These are phyloP conservation scores for Stachybotrys chartarum DNA, from an alignment of 2,329 filamentous ascomycete genomes.

Conservation along the genomic window DNA sequence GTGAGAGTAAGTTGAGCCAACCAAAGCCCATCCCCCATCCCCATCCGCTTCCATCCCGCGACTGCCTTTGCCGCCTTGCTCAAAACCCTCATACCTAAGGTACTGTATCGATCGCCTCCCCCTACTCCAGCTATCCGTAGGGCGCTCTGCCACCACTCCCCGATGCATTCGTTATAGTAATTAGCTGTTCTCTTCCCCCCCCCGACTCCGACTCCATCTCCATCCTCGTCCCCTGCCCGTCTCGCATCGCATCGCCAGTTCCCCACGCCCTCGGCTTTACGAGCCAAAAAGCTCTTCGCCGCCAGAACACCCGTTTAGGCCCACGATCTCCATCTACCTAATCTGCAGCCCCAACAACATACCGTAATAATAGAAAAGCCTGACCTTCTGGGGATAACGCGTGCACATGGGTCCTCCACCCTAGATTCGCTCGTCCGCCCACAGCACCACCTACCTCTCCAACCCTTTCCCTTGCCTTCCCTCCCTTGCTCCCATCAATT, in stretches of 20 bases:
- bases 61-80: background rate
- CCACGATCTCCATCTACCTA: background rate
- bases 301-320: background rate
- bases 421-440: conserved; percentile 7
- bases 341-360: background rate
- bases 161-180: too few relatives aligned
- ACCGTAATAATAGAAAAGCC: background rate
- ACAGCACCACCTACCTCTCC: conserved; percentile 4
- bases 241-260: background rate
- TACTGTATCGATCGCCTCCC: too few relatives aligned
- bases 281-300: background rate
- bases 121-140: too few relatives aligned
- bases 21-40: background rate
- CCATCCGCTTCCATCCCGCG: background rate
- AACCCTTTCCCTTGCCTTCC: background rate
- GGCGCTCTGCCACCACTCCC: too few relatives aligned
- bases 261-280: background rate
- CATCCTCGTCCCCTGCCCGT: background rate
- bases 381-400: background rate
- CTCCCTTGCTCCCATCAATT: background rate
- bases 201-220: background rate
- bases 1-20: background rate
- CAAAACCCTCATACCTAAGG: too few relatives aligned
- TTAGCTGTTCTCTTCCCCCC: too few relatives aligned
- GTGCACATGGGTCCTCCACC: background rate